Base-by-base conservation (phyloP, 148 eudicot species). In the Silene conica region DNA sequence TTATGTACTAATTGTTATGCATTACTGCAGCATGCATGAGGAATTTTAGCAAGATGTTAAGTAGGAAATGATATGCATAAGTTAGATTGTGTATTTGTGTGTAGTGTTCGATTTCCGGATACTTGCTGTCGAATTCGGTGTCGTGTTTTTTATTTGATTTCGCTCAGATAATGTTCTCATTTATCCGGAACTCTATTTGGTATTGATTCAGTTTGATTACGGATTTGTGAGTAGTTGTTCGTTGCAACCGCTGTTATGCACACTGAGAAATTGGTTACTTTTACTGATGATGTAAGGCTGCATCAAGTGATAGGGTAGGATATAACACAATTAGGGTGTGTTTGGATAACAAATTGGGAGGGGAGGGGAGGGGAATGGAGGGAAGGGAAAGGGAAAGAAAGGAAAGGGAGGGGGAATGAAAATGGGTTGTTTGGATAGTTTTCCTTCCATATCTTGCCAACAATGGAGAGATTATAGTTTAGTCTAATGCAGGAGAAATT, bases 31-130 rank as follows among this genome's bases (percentile, higher is more conserved):
- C n/a, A n/a, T n/a, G 58, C 56, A 23, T 68, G 71, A 48, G 11
- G 15, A 46, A 46, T 46, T 46, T 46, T 10, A 48, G 58, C 38
- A 22, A 69, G 10, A 69, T 11, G 15, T 46, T 69, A 5, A 11
- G 58, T 22, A 46, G 34, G 38, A 48, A 69, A 1, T 48, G 16
- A 10, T 22, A 46, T 69, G 38, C 18, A 8, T 4, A 22, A 69
- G 57, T 69, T 69, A 31, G 38, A 22, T 69, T 46, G 58, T 69
- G 57, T 31, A 14, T 59, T 59, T 20, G 52, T 19, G 52, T 63
- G 45, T 21, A 59, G 22, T 59, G 13, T 22, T 59, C 63, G 22
- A 22, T 59, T 8, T 7, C 11, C 41, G 67, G 11, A 11, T 63
- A 25, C n/a, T 13, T 13, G 67, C 8, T 59, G 1, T 0, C 13